These are phyloP conservation scores for Thalia dealbata DNA, from an alignment of 176 grass and related monocot genomes.

Conservation along the genomic window DNA sequence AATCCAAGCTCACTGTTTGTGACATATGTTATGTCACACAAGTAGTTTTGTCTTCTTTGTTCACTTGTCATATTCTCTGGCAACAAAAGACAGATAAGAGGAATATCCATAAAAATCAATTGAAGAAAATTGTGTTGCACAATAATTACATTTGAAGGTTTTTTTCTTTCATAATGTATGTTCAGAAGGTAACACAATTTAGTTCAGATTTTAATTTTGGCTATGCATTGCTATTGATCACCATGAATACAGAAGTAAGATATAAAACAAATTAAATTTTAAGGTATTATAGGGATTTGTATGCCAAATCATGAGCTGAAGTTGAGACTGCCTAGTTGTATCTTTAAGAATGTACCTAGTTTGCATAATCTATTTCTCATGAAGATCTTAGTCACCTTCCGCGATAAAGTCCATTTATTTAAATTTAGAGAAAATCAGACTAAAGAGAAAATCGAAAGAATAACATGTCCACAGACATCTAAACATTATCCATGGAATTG, in stretches of 20 bases:
- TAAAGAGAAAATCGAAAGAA: background rate
- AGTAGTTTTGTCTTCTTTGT: conserved; percentile 97
- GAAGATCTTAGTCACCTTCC: background rate
- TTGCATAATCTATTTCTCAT: background rate
- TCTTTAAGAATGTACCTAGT: background rate
- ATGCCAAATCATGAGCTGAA: background rate
- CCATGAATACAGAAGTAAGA: background rate
- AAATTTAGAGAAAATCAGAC: background rate
- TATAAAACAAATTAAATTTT: background rate
- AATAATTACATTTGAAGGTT: background rate
- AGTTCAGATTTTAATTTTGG: background rate
- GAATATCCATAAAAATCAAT: conserved; percentile 13
- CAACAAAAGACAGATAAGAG: conserved; percentile 26
- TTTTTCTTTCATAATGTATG: no score
- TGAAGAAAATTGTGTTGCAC: conserved; percentile 16
- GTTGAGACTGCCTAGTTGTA: background rate
- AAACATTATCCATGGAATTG: background rate
- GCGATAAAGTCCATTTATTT: background rate
- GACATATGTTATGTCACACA: conserved; percentile 89
- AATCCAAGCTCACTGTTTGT: conserved; percentile 99
- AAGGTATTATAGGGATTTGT: background rate
- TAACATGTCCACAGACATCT: background rate
- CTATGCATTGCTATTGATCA: background rate
- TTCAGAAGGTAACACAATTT: background rate
- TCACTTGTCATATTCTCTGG: conserved; percentile 97